A percentile compares a stretch with the other conserved stretches of the same genome.
phyloP scores from a whole-genome alignment of 441 rosid species.

The Brassica balearica region DNA sequence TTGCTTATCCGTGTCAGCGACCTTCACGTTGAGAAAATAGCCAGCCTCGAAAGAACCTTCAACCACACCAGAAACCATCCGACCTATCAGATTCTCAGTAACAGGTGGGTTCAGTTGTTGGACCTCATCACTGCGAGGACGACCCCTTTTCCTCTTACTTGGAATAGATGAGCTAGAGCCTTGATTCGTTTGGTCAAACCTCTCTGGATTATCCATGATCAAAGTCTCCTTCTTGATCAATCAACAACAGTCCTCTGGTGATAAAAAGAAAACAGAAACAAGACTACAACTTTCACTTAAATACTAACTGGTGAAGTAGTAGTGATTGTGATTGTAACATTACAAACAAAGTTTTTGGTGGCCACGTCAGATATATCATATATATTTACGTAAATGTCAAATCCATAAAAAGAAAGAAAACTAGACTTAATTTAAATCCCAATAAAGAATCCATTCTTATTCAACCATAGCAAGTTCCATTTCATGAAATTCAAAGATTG shows the following conservation, averaged over 20 bases:
- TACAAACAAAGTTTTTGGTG: no score
- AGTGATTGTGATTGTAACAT: no score
- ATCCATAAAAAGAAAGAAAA: no score
- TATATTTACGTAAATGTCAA: no score
- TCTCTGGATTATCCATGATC: conserved; percentile 11
- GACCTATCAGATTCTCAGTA: conserved; percentile 62
- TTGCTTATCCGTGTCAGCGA: conserved; percentile 57
- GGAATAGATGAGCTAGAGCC: conserved; percentile 50
- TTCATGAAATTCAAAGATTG: not conserved
- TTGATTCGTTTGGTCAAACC: conserved; percentile 57
- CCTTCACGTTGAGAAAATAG: conserved; percentile 73
- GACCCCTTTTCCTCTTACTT: conserved; percentile 71
- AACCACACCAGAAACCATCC: conserved; percentile 73
- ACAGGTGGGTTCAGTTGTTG: conserved; percentile 45
- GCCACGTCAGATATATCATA: no score
- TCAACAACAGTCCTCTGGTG: conserved; percentile 7
- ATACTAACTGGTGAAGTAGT: not conserved
- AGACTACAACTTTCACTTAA: not conserved
- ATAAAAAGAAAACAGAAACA: not conserved
- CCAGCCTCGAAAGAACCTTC: conserved; percentile 90
- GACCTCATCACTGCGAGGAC: conserved; percentile 73
- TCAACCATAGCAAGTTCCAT: not conserved
- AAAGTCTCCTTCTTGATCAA: conserved; percentile 21
- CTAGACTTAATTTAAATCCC: no score
- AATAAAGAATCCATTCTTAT: no score